Percentiles rank a stretch among this genome's conserved stretches.
These are phyloP conservation scores for Leishmania mexicana DNA, from an alignment of 208 protist genomes.

Conservation along the genomic window DNA sequence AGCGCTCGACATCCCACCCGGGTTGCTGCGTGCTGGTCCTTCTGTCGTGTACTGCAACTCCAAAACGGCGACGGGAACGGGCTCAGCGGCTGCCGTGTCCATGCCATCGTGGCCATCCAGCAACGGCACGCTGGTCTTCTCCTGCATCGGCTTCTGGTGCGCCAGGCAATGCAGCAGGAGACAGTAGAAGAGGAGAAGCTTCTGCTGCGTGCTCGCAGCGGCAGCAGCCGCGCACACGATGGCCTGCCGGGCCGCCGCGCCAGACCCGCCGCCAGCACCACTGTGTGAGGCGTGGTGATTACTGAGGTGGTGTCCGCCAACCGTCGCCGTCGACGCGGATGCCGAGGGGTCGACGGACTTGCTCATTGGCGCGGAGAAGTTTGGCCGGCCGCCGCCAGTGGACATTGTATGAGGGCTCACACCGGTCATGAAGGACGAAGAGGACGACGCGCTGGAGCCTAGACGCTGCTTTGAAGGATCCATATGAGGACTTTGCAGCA, in stretches of 20 bases:
- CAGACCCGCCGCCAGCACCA: background rate
- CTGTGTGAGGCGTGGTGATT: background rate
- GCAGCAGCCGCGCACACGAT: constrained; percentile 13
- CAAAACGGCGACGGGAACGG: constrained; percentile 51
- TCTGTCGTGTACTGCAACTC: constrained; percentile 50
- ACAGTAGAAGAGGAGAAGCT: constrained; percentile 54
- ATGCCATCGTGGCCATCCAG: constrained; percentile 8
- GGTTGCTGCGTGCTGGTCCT: constrained; percentile 26
- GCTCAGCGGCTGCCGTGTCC: background rate
- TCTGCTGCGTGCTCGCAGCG: constrained; percentile 35
- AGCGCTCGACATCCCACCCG: background rate
- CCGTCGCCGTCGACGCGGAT: background rate
- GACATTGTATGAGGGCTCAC: constrained; percentile 11
- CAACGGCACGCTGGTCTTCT: background rate
- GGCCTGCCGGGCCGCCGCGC: background rate
- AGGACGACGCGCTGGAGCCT: constrained; percentile 9
- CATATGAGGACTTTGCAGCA: constrained; percentile 5
- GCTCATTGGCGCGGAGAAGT: constrained; percentile 6
- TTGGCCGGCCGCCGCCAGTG: constrained; percentile 6
- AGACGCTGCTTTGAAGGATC: constrained; percentile 20
- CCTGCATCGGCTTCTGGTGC: background rate
- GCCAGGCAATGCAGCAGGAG: constrained; percentile 42
- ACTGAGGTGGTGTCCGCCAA: constrained; percentile 9
- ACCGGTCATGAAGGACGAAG: constrained; percentile 7
- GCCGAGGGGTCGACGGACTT: constrained; percentile 15